phyloP scores from a whole-genome alignment of 2,329 filamentous ascomycete genomes.

The Ophiostoma novo-ulmi region DNA sequence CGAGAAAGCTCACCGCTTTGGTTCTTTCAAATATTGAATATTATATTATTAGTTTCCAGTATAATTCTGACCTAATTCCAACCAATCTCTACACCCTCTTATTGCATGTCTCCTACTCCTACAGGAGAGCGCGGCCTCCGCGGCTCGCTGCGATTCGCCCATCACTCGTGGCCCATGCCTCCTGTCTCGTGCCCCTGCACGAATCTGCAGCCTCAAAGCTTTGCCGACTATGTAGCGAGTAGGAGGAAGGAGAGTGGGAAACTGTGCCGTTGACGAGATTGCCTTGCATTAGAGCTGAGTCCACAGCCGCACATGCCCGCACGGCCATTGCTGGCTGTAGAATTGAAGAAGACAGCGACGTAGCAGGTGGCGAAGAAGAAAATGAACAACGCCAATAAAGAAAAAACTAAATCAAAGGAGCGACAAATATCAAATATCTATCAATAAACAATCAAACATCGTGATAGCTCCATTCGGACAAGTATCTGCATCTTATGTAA shows the following conservation, averaged over 20 bases:
- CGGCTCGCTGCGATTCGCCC: background rate
- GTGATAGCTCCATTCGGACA: background rate
- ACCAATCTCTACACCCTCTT: background rate
- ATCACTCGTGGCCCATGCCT: background rate
- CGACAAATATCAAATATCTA: too few relatives aligned
- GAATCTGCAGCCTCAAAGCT: background rate
- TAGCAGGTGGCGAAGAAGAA: background rate
- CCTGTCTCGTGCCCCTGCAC: conserved; percentile 9
- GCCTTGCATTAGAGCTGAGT: conserved; percentile 20
- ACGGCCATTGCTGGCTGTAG: background rate
- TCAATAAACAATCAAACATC: background rate
- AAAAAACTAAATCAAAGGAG: too few relatives aligned
- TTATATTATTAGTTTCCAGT: too few relatives aligned
- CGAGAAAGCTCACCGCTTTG: too few relatives aligned
- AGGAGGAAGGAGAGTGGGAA: conserved; percentile 14
- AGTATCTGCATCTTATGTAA: background rate
- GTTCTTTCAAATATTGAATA: too few relatives aligned
- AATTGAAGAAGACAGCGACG: background rate
- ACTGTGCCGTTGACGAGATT: conserved; percentile 21
- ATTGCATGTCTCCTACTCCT: background rate
- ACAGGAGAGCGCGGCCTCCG: background rate
- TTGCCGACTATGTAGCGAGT: conserved; percentile 17
- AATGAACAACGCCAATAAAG: too few relatives aligned
- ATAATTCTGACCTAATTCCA: too few relatives aligned
- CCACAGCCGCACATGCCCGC: background rate